Base-by-base conservation (phyloP, 75 land plant species). In the Picea sitchensis region DNA sequence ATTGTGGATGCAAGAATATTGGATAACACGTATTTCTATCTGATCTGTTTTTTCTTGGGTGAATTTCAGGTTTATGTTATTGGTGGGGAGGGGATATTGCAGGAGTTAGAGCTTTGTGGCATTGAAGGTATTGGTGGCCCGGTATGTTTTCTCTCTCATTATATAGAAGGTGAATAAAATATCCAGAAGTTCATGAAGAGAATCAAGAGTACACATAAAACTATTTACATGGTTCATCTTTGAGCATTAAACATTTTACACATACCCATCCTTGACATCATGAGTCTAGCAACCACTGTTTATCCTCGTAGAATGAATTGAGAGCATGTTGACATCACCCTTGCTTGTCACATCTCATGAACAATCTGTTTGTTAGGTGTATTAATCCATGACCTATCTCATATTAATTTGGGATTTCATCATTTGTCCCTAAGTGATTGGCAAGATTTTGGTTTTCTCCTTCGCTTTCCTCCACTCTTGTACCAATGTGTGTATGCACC, bases 21-120 rank as follows among this genome's bases (percentile, higher is more conserved):
- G 8, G 7, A 4, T 36, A 68, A 36, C 36, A 18, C 47, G 34
- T 14, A 36, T 36, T 36, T 15, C 20, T 34, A 36, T 68, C 72
- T 36, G 72, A 32, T 69, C 34, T 18, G 17, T 65, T 9, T 69
- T 69, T 69, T 69, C 51, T 69, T 69, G 73, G 18, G 63, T 23
- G 18, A 74, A 23, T 73, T 56, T 36, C 84, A 97, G 99, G 95
- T 92, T 41, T 98, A 98, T 87, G 89, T 92, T 11, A 80, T 98
- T 80, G 99, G 99, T 77, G 94, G 86, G 79, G 90, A 88, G 73
- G 99, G 99, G 58, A 98, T 98, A 75, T 63, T 88, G 80, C 91
- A 95, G 82, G 99, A 98, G 80, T 87, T 98, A 20, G 81, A 91
- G 80, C 91, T 90, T 65, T 95, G 94, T 83, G 99, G 98, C 82